These are phyloP conservation scores for Picea glauca DNA, from an alignment of 75 land plant genomes.

Conservation along the genomic window DNA sequence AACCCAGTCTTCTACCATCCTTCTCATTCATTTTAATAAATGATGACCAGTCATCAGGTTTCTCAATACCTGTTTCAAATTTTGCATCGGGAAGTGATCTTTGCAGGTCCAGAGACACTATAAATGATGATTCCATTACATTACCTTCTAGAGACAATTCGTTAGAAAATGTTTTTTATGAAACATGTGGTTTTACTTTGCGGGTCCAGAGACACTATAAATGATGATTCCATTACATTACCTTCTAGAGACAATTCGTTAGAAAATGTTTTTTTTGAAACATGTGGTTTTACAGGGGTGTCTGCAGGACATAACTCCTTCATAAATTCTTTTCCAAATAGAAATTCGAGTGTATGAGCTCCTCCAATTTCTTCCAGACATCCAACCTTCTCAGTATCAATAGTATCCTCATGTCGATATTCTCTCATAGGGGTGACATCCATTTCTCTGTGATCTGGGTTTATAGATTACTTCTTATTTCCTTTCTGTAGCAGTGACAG, in stretches of 20 bases:
- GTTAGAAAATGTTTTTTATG: neutral
- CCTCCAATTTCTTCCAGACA: constrained; percentile 31
- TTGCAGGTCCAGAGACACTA: neutral
- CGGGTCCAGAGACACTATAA: neutral
- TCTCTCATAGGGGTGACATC: neutral
- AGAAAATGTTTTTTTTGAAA: neutral
- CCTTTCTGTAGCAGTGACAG: constrained; percentile 74
- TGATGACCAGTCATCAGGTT: neutral
- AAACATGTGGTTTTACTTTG: constrained; percentile 7
- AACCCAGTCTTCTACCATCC: no score
- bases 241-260: neutral
- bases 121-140: neutral
- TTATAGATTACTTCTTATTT: neutral
- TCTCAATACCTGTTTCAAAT: neutral
- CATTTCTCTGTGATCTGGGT: constrained; percentile 3
- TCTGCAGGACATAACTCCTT: constrained; percentile 71
- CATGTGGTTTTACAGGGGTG: constrained; percentile 34
- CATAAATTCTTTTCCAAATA: constrained; percentile 87
- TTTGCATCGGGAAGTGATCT: neutral
- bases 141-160: constrained; percentile 1
- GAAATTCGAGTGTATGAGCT: constrained; percentile 61
- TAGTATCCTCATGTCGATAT: neutral
- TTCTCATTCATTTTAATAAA: no score
- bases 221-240: constrained; percentile 2
- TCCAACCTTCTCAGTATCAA: constrained; percentile 12